Conservation (phyloP, 148 eudicot genomes). For the Chenopodium quinoa region DNA sequence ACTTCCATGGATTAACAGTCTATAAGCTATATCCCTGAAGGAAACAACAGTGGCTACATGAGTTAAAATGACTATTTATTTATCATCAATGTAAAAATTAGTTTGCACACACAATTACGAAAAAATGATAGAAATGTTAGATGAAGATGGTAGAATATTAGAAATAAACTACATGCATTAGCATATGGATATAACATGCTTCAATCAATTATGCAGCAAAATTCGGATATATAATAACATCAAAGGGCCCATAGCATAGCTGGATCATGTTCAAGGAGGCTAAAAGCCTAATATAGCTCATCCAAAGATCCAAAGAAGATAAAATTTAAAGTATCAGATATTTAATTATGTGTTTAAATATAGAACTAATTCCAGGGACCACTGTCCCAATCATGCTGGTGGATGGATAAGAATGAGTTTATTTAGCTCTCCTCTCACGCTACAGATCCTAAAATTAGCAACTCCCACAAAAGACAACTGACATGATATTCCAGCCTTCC, state of each 20-base stretch:
- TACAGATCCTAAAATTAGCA: neutral
- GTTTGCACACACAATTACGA: neutral
- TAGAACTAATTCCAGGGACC: neutral
- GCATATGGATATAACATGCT: constrained; percentile 18
- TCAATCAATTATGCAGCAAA: neutral
- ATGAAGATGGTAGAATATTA: neutral
- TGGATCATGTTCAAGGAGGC: constrained; percentile 6
- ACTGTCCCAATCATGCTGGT: constrained; percentile 17
- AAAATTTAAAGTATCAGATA: neutral
- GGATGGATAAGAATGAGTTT: constrained; percentile 21
- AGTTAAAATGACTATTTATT: neutral
- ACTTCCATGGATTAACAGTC: constrained; percentile 37
- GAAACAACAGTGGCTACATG: neutral
- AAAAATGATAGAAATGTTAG: neutral
- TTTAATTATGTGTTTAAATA: neutral
- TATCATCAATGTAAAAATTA: neutral
- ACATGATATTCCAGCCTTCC: neutral
- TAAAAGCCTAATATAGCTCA: neutral
- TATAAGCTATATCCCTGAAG: constrained; percentile 2
- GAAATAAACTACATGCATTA: neutral
- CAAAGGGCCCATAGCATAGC: constrained; percentile 11
- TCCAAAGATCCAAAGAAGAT: neutral
- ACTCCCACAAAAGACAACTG: neutral
- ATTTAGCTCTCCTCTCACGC: neutral
- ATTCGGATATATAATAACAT: constrained; percentile 3